Conservation (phyloP, 768 basidiomycete genomes). For the Candolleomyces eurysporus region DNA sequence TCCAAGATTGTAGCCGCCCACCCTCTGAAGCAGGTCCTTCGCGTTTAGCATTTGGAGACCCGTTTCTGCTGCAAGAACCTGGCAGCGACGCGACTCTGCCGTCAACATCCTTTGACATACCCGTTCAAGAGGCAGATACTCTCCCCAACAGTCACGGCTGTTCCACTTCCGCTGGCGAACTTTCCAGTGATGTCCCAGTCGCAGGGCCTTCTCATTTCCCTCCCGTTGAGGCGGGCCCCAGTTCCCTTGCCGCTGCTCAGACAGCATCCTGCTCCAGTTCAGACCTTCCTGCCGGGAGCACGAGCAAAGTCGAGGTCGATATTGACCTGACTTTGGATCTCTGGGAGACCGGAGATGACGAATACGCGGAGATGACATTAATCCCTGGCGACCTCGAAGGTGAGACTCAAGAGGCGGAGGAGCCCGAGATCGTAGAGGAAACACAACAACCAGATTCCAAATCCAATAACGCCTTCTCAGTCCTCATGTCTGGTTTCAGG, state of each 20-base stretch:
- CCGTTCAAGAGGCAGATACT: no score
- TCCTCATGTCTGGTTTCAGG: conserved; percentile 86
- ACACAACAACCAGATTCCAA: conserved; percentile 17
- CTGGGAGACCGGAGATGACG: conserved; percentile 79
- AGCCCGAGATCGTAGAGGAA: not conserved
- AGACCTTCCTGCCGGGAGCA: not conserved
- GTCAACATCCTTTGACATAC: no score
- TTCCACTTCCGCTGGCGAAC: no score
- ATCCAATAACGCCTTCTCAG: conserved; percentile 56
- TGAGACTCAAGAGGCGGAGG: conserved; percentile 8
- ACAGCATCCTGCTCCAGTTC: not conserved
- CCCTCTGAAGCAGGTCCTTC: not conserved
- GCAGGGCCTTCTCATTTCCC: no score
- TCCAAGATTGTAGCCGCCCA: not conserved
- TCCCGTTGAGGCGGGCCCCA: not conserved
- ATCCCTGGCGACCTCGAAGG: conserved; percentile 17
- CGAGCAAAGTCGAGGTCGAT: conserved; percentile 17
- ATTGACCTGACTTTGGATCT: conserved; percentile 36
- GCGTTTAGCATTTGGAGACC: no score
- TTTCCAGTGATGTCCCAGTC: no score
- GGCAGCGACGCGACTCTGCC: no score
- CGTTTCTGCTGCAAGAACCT: no score
- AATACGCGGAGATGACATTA: conserved; percentile 15
- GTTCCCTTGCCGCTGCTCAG: not conserved
- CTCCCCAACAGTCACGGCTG: no score